Base-by-base conservation (phyloP, 306 rosid genomes). In the Aeschynomene evenia region DNA sequence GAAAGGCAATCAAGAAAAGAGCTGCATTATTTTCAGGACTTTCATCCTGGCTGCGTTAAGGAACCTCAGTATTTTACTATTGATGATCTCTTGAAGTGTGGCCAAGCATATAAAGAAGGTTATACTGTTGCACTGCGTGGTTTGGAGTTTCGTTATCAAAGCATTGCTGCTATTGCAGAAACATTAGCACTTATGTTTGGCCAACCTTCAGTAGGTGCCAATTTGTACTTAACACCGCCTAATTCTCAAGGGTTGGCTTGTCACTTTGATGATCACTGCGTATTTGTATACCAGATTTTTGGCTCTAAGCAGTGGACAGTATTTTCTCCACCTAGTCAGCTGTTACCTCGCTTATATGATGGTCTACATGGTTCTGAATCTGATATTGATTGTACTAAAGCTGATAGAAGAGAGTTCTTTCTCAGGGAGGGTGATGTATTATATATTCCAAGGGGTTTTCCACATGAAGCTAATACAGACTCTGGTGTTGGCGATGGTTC, bases 151-250 rank as follows among this genome's bases (percentile, higher is more conserved):
- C 86, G 96, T 22, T 81, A 75, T 78, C 81, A 51, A 74, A 73
- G 80, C 34, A 79, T 89, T 64, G 86, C 96, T 39, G 82, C 91
- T 69, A 74, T 87, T 87, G 85, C 92, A 37, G 84, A 87, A 77
- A 65, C 78, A 73, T 71, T 92, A 71, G 94, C 95, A 22, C 83
- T 71, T 81, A 70, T 84, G 81, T 85, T 89, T 82, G 94, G 96
- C 50, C 96, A 89, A 55, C 98, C 96, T 73, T 92, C 98, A 10
- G 86, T 85, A 43, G 98, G 98, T 77, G 89, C 82, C 79, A 89
- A 92, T 84, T 82, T 89, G 90, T 89, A 92, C 84, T 81, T 92
- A 89, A 89, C 92, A 66, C 98, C 98, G 33, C 92, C 91, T 63
- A 68, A 85, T 78, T 87, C 98, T 64, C 96, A 89, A 77, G 98